Evolutionary conservation across 2,329 filamentous ascomycete genomes (phyloP), one percentile per base, ranked within the genome.

Genomic region (Exophiala phaeomuriformis): DNA sequence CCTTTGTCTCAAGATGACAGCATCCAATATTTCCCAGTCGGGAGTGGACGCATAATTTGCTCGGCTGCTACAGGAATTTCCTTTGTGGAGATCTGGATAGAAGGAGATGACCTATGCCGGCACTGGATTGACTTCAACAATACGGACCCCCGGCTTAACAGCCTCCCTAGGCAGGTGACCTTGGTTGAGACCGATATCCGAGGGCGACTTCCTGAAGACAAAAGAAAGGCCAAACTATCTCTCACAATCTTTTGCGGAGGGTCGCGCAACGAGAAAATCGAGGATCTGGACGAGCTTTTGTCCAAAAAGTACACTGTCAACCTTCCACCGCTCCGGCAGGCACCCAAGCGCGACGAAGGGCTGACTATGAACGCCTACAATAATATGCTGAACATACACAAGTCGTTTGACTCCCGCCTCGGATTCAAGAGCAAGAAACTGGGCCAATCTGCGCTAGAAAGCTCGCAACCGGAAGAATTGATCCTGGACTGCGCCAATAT

Each of bases 1-100:
- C 72, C 79, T 10, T 67, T 79, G 58, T 71, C 77, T 1, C 55
- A 56, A 44, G 90, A 96, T 62, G 80, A 81, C 35, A 90, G 88
- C 60, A 80, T 96, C 1, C 88, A 95, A 64, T 87, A 88, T 0
- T 97, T 88, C 83, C 83, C 86, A 0, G 82, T 91, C 0, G 90
- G 95, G 53, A 83, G 83, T 56, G 83, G 84, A 7, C 85, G 83
- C 51, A 79, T 93, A 9, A 73, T 93, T 40, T 77, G 90, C 12
- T 90, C 86, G 39, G 88, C 91, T 2, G 77, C 84, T 1, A 86
- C 88, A 0, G 93, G 91, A 0, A 79, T 97, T 44, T 84, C 89
- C 0, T 95, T 88, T 68, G 76, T 95, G 7, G 91, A 97, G 68
- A 79, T 97, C 5, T 90, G 81, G 63, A 75, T 78, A 0, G 86